Evolutionary conservation across 306 rosid genomes (phyloP).

Genomic region (Vigna reflexopilosa): DNA sequence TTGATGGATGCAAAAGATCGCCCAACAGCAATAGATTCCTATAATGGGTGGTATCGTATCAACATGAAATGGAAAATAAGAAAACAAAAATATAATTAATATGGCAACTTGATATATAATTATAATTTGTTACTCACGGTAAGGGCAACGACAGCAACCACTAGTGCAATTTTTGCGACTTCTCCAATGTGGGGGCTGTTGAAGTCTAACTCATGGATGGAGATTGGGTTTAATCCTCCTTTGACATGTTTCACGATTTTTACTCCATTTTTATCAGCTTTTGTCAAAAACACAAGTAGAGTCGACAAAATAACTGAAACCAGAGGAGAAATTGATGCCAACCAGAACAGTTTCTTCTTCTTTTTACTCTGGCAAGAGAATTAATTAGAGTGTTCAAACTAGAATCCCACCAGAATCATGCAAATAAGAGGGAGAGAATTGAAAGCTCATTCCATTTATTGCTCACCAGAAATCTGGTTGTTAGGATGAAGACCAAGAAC

Average conservation of each 20-base stretch:
- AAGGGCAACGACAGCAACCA: conserved; percentile 78
- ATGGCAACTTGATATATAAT: neutral
- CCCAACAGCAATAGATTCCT: conserved; percentile 96
- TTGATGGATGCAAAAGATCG: conserved; percentile 79
- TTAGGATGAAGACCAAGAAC: conserved; percentile 72
- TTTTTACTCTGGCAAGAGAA: conserved; percentile 56
- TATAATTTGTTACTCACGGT: conserved; percentile 52
- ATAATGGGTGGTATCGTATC: neutral
- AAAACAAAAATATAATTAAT: neutral
- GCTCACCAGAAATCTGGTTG: conserved; percentile 70
- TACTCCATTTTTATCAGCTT: conserved; percentile 74
- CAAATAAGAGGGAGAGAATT: neutral
- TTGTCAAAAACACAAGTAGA: conserved; percentile 60
- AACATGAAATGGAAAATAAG: neutral
- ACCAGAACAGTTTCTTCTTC: conserved; percentile 79
- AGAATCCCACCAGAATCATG: neutral
- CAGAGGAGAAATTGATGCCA: conserved; percentile 82
- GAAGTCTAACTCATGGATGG: conserved; percentile 62
- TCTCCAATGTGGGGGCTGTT: conserved; percentile 53
- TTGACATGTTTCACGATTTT: conserved; percentile 78
- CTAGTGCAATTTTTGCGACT: conserved; percentile 65
- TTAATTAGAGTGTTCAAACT: neutral
- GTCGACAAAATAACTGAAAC: conserved; percentile 73
- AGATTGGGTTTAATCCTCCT: conserved; percentile 83
- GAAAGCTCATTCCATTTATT: neutral